phyloP scores from a whole-genome alignment of 495 filamentous ascomycete genomes.

The Neurospora sp. region DNA sequence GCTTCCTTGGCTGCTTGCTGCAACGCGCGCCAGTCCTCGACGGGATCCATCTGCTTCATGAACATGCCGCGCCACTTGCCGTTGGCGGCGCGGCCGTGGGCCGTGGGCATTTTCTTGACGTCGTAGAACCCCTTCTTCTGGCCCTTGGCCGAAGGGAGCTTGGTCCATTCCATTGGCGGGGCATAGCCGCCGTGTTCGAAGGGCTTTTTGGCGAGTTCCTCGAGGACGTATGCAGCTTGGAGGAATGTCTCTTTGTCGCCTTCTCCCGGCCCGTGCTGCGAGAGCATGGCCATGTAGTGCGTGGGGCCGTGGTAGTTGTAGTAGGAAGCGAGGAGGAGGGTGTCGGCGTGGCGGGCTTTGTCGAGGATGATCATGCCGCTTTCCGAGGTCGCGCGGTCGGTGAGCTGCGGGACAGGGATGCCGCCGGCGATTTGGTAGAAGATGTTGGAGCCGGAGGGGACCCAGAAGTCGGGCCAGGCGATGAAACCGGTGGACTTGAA shows the following conservation, averaged over 20 bases:
- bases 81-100: conserved; percentile 6
- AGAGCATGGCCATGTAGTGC: conserved; percentile 49
- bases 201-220: conserved; percentile 15
- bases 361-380: conserved; percentile 48
- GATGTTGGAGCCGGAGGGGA: conserved; percentile 37
- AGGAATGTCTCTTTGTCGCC: conserved; percentile 60
- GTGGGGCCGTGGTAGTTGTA: conserved; percentile 54
- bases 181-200: not conserved
- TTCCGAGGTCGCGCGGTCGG: conserved; percentile 37
- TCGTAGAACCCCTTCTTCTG: conserved; percentile 32
- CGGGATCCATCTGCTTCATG: conserved; percentile 17
- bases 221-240: conserved; percentile 41
- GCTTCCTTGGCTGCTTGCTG: conserved; percentile 6
- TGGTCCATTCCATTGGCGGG: conserved; percentile 9
- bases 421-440: conserved; percentile 45
- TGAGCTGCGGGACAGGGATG: conserved; percentile 23
- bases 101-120: conserved; percentile 21
- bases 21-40: conserved; percentile 15
- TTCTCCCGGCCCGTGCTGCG: conserved; percentile 45
- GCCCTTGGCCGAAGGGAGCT: not conserved
- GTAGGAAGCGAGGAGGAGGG: conserved; percentile 48
- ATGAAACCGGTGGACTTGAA: conserved; percentile 45
- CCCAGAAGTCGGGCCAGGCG: conserved; percentile 56
- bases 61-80: conserved; percentile 11
- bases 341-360: conserved; percentile 40